Conservation (phyloP, 2,329 filamentous ascomycete genomes). For the Fusarium graminum region DNA sequence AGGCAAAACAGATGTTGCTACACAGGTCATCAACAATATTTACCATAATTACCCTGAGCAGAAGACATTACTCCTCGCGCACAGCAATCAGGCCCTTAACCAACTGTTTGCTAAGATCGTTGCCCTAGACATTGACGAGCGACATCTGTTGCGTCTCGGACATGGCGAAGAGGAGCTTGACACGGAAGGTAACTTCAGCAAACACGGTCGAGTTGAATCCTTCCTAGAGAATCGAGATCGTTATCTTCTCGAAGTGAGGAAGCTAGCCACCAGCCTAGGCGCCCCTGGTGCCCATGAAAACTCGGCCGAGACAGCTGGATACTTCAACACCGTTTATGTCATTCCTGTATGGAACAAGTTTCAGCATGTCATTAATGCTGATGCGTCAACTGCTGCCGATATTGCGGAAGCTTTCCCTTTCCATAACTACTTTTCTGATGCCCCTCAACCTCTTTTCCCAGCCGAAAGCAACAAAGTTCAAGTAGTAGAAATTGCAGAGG, state of each 20-base stretch:
- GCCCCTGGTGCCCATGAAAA: conserved; percentile 95
- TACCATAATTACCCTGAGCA: conserved; percentile 98
- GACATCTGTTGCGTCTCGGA: conserved; percentile 90
- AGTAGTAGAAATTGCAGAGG: conserved; percentile 81
- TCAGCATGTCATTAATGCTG: conserved; percentile 67
- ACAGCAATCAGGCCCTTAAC: conserved; percentile 98
- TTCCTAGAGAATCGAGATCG: conserved; percentile 89
- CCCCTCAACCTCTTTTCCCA: conserved; percentile 87
- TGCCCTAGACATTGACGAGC: conserved; percentile 94
- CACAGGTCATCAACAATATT: conserved; percentile 98
- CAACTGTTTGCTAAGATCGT: conserved; percentile 98
- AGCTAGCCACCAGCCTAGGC: conserved; percentile 84
- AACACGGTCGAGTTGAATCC: conserved; percentile 93
- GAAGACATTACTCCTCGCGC: conserved; percentile 90
- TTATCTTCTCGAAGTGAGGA: conserved; percentile 85
- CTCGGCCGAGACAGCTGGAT: conserved; percentile 95
- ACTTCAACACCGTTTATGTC: conserved; percentile 94
- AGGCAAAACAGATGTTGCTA: conserved; percentile 98
- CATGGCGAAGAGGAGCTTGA: conserved; percentile 96
- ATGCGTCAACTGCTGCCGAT: conserved; percentile 68
- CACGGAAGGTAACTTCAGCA: conserved; percentile 89
- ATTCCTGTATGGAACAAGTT: conserved; percentile 91
- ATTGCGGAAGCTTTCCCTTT: conserved; percentile 87
- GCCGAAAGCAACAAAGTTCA: conserved; percentile 72
- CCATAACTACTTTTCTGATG: conserved; percentile 85